Base-by-base conservation (phyloP, 2,329 filamentous ascomycete species). In the Alternaria panax region DNA sequence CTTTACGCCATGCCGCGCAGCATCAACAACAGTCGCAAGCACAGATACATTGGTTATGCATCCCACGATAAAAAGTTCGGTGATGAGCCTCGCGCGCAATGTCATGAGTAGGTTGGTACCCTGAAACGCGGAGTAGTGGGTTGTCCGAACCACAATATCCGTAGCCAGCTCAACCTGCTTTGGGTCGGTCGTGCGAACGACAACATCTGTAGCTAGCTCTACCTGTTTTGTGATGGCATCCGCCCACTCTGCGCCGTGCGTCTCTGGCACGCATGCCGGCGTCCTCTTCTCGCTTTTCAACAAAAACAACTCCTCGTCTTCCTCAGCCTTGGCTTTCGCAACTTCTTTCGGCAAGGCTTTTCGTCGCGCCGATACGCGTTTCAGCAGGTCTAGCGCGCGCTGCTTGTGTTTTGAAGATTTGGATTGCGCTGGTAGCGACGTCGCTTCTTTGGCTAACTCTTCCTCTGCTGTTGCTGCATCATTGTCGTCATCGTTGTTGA, bases 11-110 rank as follows among this genome's bases (percentile, higher is more conserved):
- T 97, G 91, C 20, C 90, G 87, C 2, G 92, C 93, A 11, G 94
- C 95, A 73, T 97, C 95, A 63, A 96, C 84, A 4, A 93, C 93
- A 1, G 94, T 97, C 7, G 95, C 94, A 74, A 95, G 93, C 46
- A 98, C 89, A 30, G 93, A 93, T 34, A 96, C 83, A 71, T 98
- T 97, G 42, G 90, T 92, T 48, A 96, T 85, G 43, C 91, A 90
- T 22, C 95, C 95, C 71, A 92, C 96, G 24, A 98, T 86, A 78
- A 91, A 97, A 12, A 99, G 82, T 70, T 97, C 91, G 2, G 93
- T 97, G 59, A 96, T 88, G 66, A 97, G 89, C 64, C 89, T 91
- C n/a, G 88, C 88, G n/a, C 93, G 87, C 45, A 98, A 80, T n/a
- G 88, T 84, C 50, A 90, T 84, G 7, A 98, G 84, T 16, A 98